These are phyloP conservation scores for Fusarium chaquense DNA, from an alignment of 2,329 filamentous ascomycete genomes.

Conservation along the genomic window DNA sequence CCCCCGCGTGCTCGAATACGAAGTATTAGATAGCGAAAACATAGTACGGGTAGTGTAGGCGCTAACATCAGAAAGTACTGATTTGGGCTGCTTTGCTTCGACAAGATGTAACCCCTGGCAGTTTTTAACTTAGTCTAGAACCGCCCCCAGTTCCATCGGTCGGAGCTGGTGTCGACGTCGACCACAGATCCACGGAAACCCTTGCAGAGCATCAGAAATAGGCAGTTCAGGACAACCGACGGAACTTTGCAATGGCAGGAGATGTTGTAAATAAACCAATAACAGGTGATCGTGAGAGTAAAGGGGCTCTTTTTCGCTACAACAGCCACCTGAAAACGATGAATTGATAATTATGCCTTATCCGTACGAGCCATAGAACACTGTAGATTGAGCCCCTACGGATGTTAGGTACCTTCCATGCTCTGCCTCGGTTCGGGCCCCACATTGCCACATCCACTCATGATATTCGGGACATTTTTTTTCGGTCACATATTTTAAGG, in stretches of 20 bases:
- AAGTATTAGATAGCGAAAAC: neutral
- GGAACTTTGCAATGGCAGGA: constrained; percentile 17
- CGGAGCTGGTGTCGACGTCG: constrained; percentile 34
- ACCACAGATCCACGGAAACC: constrained; percentile 34
- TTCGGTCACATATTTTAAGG: constrained; percentile 14
- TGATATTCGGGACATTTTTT: constrained; percentile 18
- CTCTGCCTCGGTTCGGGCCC: constrained; percentile 20
- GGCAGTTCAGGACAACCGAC: constrained; percentile 25
- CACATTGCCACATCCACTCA: constrained; percentile 29
- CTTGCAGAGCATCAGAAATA: constrained; percentile 34
- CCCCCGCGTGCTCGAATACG: constrained; percentile 28
- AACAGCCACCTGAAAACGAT: constrained; percentile 1
- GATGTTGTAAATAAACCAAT: neutral
- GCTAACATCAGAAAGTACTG: constrained; percentile 11
- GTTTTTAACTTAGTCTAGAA: constrained; percentile 23
- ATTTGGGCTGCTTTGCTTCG: neutral
- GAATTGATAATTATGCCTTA: neutral
- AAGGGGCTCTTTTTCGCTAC: constrained; percentile 1
- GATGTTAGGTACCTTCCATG: neutral
- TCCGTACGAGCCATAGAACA: neutral
- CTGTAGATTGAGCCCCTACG: neutral
- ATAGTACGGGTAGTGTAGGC: neutral
- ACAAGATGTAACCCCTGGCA: constrained; percentile 7
- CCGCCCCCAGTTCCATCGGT: constrained; percentile 24
- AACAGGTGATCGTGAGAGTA: neutral